These are phyloP conservation scores for Pistacia atlantica DNA, from an alignment of 345 rosid species.

Conservation along the genomic window DNA sequence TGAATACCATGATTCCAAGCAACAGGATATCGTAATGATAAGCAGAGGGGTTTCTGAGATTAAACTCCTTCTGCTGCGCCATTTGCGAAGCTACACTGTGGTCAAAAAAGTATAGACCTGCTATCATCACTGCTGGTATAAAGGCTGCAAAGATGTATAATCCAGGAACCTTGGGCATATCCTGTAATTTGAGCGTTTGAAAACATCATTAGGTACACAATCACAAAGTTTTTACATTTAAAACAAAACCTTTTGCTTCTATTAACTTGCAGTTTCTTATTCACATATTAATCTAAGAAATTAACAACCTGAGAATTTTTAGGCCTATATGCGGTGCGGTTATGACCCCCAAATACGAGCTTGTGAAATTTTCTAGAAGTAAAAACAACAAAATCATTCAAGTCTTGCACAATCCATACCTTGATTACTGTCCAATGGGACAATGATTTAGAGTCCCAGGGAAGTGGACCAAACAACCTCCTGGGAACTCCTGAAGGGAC, in stretches of 20 bases:
- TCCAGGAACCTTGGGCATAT: slow-evolving; percentile 75
- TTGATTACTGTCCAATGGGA: slow-evolving; percentile 82
- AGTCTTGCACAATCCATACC: slow-evolving; percentile 32
- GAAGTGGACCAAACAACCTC: slow-evolving; percentile 72
- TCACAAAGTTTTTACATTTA: no score
- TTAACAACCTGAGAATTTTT: no score
- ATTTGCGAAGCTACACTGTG: slow-evolving; percentile 89
- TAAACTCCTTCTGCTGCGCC: slow-evolving; percentile 87
- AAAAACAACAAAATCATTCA: background rate
- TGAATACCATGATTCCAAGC: slow-evolving; percentile 64
- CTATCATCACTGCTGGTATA: slow-evolving; percentile 84
- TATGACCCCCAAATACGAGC: no score
- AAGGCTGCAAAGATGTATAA: slow-evolving; percentile 67
- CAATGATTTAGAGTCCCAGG: slow-evolving; percentile 73
- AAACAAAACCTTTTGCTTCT: no score
- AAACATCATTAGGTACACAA: background rate
- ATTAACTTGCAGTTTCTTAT: no score
- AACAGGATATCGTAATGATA: slow-evolving; percentile 80
- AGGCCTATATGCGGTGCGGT: no score
- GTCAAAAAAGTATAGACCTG: slow-evolving; percentile 87
- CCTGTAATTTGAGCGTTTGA: slow-evolving; percentile 44
- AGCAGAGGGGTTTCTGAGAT: slow-evolving; percentile 76
- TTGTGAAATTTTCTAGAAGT: slow-evolving; percentile 8
- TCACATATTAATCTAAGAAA: no score
- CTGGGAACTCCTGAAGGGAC: slow-evolving; percentile 67